Conservation (phyloP, 805 yeast species). For the Priceomyces castillae region DNA sequence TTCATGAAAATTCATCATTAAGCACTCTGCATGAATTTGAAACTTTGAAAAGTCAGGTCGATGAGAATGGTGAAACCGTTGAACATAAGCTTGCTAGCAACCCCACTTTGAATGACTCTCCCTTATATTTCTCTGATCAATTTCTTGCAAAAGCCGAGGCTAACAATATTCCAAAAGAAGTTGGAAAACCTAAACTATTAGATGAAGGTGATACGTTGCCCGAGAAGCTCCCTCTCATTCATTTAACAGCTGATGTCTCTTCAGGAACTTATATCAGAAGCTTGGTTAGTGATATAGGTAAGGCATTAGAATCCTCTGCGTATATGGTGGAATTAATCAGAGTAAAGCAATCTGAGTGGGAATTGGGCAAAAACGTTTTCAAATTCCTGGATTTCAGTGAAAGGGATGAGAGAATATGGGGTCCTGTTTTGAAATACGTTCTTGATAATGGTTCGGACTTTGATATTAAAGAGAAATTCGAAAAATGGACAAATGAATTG, state of each 20-base stretch:
- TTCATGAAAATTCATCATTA: conserved; percentile 53
- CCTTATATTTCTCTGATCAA: conserved; percentile 56
- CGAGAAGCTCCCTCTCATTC: conserved; percentile 64
- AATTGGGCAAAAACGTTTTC: conserved; percentile 65
- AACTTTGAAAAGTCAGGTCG: conserved; percentile 40
- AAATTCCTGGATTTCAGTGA: conserved; percentile 62
- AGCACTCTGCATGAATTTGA: conserved; percentile 54
- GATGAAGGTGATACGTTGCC: conserved; percentile 37
- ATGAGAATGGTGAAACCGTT: conserved; percentile 47
- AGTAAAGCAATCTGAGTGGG: conserved; percentile 80
- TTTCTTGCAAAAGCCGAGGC: conserved; percentile 44
- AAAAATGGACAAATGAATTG: conserved; percentile 5
- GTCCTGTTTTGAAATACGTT: conserved; percentile 55
- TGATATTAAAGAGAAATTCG: conserved; percentile 24
- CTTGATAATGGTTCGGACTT: conserved; percentile 36
- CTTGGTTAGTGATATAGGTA: conserved; percentile 82
- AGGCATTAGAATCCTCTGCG: conserved; percentile 74
- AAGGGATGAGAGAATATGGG: conserved; percentile 66
- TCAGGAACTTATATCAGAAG: conserved; percentile 96
- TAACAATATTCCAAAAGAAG: conserved; percentile 36
- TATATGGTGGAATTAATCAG: conserved; percentile 86
- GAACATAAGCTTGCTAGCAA: conserved; percentile 43
- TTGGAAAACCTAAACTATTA: conserved; percentile 39
- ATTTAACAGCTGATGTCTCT: conserved; percentile 75
- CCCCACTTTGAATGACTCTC: conserved; percentile 63